A percentile compares a stretch with the other conserved stretches of the same genome.
phyloP scores from a whole-genome alignment of 2,329 filamentous ascomycete species.

The Cercospora sp. region DNA sequence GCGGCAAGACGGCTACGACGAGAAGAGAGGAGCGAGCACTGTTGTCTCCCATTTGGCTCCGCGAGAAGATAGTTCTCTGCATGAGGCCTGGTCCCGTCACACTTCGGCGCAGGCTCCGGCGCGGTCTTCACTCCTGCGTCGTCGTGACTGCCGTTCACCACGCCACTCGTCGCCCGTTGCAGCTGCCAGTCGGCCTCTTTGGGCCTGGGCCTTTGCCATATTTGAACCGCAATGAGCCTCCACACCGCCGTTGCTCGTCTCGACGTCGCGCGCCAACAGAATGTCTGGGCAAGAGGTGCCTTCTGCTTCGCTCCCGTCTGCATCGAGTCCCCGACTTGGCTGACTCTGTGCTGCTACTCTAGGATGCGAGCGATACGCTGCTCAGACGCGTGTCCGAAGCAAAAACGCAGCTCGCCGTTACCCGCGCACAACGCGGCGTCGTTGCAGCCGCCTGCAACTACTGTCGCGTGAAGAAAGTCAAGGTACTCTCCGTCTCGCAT shows the following conservation, averaged over 20 bases:
- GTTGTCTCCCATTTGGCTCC: too few relatives aligned
- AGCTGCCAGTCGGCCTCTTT: too few relatives aligned
- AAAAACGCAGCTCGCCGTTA: background rate
- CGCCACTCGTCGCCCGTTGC: background rate
- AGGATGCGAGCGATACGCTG: background rate
- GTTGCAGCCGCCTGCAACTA: background rate
- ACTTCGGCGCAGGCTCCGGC: background rate
- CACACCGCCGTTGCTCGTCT: background rate
- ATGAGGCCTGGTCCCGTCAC: background rate
- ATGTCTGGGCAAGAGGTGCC: background rate
- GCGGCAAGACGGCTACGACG: background rate
- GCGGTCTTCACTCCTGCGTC: background rate
- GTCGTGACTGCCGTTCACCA: background rate
- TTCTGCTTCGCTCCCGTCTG: background rate
- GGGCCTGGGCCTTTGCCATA: background rate
- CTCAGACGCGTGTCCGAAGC: background rate
- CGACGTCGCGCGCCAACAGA: background rate
- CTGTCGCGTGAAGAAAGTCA: conserved; percentile 2
- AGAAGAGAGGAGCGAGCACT: too few relatives aligned
- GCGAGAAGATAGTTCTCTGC: background rate
- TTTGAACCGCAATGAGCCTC: background rate
- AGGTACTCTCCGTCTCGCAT: background rate
- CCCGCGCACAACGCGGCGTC: background rate
- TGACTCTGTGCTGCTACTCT: background rate
- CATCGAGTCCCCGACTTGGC: background rate